A percentile compares a stretch with the other conserved stretches of the same genome.
Evolutionary conservation across 2,329 filamentous ascomycete species (phyloP).

Genomic region (Verticillium albo-atrum): DNA sequence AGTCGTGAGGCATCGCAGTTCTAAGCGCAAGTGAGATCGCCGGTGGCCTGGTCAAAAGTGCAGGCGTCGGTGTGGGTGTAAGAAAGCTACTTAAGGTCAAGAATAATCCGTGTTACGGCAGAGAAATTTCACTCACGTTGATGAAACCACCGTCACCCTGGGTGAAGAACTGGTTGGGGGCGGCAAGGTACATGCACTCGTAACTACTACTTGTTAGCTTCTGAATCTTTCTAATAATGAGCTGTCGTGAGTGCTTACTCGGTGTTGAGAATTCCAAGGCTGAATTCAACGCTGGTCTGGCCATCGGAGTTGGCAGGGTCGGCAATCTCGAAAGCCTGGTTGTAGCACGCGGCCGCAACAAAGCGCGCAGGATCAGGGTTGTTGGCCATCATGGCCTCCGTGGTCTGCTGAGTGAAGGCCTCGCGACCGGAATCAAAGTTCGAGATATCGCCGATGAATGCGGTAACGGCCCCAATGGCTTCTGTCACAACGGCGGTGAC

Average conservation of each 20-base stretch:
- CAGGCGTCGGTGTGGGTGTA: slow-evolving; percentile 3
- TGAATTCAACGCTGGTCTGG: slow-evolving; percentile 2
- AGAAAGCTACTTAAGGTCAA: slow-evolving; percentile 1
- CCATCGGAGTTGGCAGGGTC: slow-evolving; percentile 1
- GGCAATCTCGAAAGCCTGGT: slow-evolving; percentile 1
- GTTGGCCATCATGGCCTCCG: slow-evolving; percentile 1
- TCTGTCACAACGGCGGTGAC: slow-evolving; percentile 1
- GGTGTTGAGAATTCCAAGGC: slow-evolving; percentile 1
- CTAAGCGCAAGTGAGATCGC: slow-evolving; percentile 4
- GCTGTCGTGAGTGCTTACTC: slow-evolving; percentile 2
- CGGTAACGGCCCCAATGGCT: neutral
- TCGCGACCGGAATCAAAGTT: slow-evolving; percentile 3
- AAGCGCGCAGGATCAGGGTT: slow-evolving; percentile 2
- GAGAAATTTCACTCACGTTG: slow-evolving; percentile 3
- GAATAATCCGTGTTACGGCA: neutral
- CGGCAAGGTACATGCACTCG: slow-evolving; percentile 7
- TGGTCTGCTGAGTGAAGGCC: slow-evolving; percentile 4
- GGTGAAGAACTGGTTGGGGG: slow-evolving; percentile 8
- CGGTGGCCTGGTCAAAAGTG: slow-evolving; percentile 1
- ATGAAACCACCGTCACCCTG: slow-evolving; percentile 8
- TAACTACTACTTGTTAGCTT: neutral
- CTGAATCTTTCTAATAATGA: neutral
- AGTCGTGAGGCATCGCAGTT: slow-evolving; percentile 8
- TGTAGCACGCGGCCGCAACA: slow-evolving; percentile 5
- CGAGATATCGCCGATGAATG: neutral